These are phyloP conservation scores for Globisporangium barbulae DNA, from an alignment of 352 stramenopile genomes.

Conservation along the genomic window DNA sequence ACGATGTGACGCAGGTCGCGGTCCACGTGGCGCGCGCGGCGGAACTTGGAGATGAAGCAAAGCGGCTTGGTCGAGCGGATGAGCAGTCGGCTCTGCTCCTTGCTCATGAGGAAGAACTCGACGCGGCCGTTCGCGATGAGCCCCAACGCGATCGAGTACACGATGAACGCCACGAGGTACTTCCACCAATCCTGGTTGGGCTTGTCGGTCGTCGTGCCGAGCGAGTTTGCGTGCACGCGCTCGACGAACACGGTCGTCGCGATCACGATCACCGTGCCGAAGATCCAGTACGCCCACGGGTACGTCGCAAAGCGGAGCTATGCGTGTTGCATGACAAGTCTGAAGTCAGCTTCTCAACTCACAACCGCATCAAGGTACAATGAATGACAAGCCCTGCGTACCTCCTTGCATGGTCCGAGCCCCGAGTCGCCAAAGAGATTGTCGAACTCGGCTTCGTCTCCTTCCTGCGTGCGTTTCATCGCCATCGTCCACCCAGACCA, in stretches of 20 bases:
- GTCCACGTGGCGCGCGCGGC: slow-evolving; percentile 37
- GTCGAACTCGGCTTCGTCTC: slow-evolving; percentile 24
- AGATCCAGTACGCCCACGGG: slow-evolving; percentile 55
- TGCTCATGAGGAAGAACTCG: slow-evolving; percentile 61
- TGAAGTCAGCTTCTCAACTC: neutral
- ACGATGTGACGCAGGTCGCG: slow-evolving; percentile 50
- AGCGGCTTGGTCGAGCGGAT: slow-evolving; percentile 54
- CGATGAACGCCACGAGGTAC: slow-evolving; percentile 51
- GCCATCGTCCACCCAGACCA: neutral
- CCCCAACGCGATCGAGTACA: slow-evolving; percentile 42
- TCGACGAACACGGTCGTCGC: slow-evolving; percentile 56
- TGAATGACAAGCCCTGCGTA: neutral
- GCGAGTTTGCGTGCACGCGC: slow-evolving; percentile 35
- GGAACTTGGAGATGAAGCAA: slow-evolving; percentile 33
- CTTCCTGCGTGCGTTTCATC: slow-evolving; percentile 9
- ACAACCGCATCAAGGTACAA: neutral
- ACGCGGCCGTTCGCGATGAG: slow-evolving; percentile 54
- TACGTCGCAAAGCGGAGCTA: slow-evolving; percentile 60
- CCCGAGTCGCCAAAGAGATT: slow-evolving; percentile 24
- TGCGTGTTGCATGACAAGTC: neutral
- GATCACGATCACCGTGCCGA: slow-evolving; percentile 48
- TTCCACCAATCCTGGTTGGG: slow-evolving; percentile 51
- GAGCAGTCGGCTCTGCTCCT: slow-evolving; percentile 30
- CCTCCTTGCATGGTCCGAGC: slow-evolving; percentile 14
- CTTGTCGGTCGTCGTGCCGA: slow-evolving; percentile 11